A percentile compares a stretch with the other conserved stretches of the same genome.
Conservation (phyloP, 306 rosid species). For the Glycine tomentella region DNA sequence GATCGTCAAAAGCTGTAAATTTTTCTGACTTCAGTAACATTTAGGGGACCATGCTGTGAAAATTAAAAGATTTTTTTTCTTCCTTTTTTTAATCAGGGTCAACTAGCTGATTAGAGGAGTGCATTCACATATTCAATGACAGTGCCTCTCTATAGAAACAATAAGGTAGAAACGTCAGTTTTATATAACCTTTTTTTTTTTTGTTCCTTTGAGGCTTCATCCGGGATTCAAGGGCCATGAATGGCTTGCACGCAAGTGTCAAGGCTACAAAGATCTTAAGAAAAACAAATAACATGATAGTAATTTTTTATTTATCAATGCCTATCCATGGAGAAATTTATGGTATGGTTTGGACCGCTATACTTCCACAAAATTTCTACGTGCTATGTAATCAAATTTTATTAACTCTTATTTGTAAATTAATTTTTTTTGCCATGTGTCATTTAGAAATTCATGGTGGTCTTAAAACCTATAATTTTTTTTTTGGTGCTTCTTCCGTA, state of each 20-base stretch:
- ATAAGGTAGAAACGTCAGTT: conserved; percentile 45
- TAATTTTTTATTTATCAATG: background rate
- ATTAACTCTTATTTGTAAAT: too few relatives aligned
- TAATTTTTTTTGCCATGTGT: too few relatives aligned
- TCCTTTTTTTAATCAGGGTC: too few relatives aligned
- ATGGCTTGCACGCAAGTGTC: conserved; percentile 20
- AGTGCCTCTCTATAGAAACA: conserved; percentile 37
- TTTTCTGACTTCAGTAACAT: conserved; percentile 37
- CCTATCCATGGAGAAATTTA: too few relatives aligned
- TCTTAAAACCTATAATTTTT: too few relatives aligned
- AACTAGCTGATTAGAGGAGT: background rate
- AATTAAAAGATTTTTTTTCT: background rate
- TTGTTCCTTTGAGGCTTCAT: conserved; percentile 14
- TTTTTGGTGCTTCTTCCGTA: too few relatives aligned
- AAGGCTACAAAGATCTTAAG: background rate
- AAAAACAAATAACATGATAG: conserved; percentile 8
- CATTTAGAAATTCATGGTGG: too few relatives aligned
- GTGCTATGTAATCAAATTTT: too few relatives aligned
- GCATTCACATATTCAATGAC: background rate
- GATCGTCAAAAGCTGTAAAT: conserved; percentile 39
- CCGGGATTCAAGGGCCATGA: conserved; percentile 44
- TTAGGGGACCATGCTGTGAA: conserved; percentile 41
- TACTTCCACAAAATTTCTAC: too few relatives aligned
- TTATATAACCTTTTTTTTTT: background rate
- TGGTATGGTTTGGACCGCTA: too few relatives aligned